Base-by-base conservation (phyloP, 257 asterid genomes). In the Lycium ferocissimum region DNA sequence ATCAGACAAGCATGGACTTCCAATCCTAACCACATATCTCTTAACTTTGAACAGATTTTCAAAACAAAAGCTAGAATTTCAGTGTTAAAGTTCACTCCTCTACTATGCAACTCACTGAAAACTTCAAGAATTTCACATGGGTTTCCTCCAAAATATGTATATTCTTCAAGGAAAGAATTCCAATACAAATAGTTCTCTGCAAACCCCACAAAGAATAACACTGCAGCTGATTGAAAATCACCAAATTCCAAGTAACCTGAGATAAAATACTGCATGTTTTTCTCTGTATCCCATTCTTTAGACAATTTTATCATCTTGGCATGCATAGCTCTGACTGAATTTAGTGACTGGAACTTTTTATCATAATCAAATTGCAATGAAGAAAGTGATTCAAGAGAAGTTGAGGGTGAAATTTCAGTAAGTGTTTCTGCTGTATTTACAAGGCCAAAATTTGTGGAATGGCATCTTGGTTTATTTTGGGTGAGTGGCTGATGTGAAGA, bases 241-340 rank as follows among this genome's bases (percentile, higher is more conserved):
- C 91, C 85, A 53, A 89, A 78, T 69, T 89, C 85, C 87, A 93
- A 84, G 86, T 92, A 91, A 38, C 87, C 85, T 72, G 85, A 51
- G 85, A 91, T 87, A 84, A 93, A 87, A 88, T 89, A 90, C 45
- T 89, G 92, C 80, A 90, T 89, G 66, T 90, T 90, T 81, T 66
- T 75, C 63, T 58, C 87, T 35, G 90, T 13, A 84, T 87, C 81
- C 67, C 51, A 22, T 43, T 87, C 47, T 17, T 35, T 83, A 83
- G 92, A 83, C 83, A 45, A 3, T 88, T 93, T 93, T 63, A 92
- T 86, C 85, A 92, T 88, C 85, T 91, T 93, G 91, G 95, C 92
- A 90, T 93, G 97, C 66, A 86, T 90, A 85, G 89, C 88, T 87
- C 88, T 92, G 11, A 88, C 86, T 79, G 86, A 89, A 33, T 9